These are phyloP conservation scores for Candida andamanensis DNA, from an alignment of 805 yeast genomes.

Conservation along the genomic window DNA sequence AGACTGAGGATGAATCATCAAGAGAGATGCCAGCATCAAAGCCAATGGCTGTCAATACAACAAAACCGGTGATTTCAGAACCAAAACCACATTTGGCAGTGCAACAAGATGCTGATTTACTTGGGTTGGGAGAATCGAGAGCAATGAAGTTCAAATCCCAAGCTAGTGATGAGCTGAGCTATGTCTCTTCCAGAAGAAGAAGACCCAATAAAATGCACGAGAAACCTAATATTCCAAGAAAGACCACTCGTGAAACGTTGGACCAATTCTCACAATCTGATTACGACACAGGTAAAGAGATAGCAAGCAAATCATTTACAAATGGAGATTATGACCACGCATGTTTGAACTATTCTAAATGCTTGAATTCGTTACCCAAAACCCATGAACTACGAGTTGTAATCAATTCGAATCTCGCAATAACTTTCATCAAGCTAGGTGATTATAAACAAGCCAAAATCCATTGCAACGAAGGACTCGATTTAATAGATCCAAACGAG, in stretches of 20 bases:
- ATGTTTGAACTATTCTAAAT: conserved; percentile 49
- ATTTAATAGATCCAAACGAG: conserved; percentile 22
- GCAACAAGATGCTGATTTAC: conserved; percentile 18
- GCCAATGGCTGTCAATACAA: neutral
- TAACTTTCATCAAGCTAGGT: conserved; percentile 61
- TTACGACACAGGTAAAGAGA: conserved; percentile 45
- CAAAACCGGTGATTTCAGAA: neutral
- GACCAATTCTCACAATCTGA: conserved; percentile 37
- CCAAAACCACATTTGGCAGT: conserved; percentile 1
- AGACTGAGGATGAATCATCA: neutral
- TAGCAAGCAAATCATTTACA: conserved; percentile 61
- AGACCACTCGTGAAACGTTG: conserved; percentile 17
- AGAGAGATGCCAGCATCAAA: neutral
- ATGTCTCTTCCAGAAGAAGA: conserved; percentile 21
- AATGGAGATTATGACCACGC: conserved; percentile 82
- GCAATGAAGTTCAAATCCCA: conserved; percentile 24
- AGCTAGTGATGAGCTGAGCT: conserved; percentile 13
- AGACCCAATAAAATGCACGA: conserved; percentile 4
- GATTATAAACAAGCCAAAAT: conserved; percentile 51
- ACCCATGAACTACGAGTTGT: conserved; percentile 63
- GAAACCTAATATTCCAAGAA: conserved; percentile 3
- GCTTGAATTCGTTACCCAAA: conserved; percentile 48
- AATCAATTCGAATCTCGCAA: conserved; percentile 69
- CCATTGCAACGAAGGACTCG: conserved; percentile 45
- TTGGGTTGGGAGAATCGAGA: conserved; percentile 19